Percentiles rank a stretch among this genome's conserved stretches.
phyloP scores from a whole-genome alignment of 179 eudicot species.

The Beta corolliflora region DNA sequence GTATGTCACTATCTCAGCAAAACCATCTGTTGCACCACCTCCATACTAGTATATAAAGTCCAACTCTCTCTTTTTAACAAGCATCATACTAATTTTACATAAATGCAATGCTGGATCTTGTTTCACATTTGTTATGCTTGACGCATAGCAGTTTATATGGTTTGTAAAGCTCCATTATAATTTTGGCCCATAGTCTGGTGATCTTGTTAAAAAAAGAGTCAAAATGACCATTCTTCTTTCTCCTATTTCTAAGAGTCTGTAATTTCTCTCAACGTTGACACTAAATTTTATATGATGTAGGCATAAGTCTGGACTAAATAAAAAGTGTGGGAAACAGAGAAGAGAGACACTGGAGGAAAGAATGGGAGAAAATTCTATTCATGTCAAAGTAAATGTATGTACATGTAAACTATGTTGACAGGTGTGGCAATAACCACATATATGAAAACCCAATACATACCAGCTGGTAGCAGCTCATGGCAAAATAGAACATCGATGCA shows the following conservation, averaged over 20 bases:
- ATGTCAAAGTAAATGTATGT: constrained; percentile 24
- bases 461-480: constrained; percentile 8
- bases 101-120: too few relatives aligned
- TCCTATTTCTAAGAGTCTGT: neutral
- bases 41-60: too few relatives aligned
- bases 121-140: too few relatives aligned
- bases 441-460: constrained; percentile 20
- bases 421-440: constrained; percentile 3
- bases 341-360: constrained; percentile 1
- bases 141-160: neutral
- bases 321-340: neutral
- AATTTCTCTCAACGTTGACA: too few relatives aligned
- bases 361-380: constrained; percentile 7
- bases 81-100: too few relatives aligned
- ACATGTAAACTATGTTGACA: constrained; percentile 14
- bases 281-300: neutral
- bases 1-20: too few relatives aligned
- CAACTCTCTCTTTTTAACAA: too few relatives aligned
- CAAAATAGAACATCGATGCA: neutral
- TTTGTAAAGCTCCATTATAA: neutral
- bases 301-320: neutral
- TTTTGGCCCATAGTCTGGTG: neutral
- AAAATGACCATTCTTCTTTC: neutral
- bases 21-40: too few relatives aligned
- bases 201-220: neutral